Percentiles rank a stretch among this genome's conserved stretches.
phyloP scores from a whole-genome alignment of 2,329 filamentous ascomycete species.

The Coniella vitis region DNA sequence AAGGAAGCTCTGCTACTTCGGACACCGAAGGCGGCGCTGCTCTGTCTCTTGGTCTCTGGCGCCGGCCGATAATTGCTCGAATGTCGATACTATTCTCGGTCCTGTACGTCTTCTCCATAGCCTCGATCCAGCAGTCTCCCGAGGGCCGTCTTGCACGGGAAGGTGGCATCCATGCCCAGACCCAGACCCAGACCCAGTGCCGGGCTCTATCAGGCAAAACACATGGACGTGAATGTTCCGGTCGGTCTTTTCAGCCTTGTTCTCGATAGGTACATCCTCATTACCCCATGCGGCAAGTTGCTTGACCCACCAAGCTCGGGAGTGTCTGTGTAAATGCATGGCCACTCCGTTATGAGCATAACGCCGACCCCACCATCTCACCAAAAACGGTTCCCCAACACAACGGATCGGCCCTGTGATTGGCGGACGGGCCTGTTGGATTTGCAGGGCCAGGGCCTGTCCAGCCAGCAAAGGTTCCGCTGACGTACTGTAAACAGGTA shows the following conservation, averaged over 20 bases:
- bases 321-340: background rate
- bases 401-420: slow-evolving; percentile 7
- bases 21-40: slow-evolving; percentile 9
- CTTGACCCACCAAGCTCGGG: too few species aligned
- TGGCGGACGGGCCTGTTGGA: slow-evolving; percentile 6
- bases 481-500: background rate
- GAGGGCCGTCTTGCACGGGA: slow-evolving; percentile 1
- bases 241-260: background rate
- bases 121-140: background rate
- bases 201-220: background rate
- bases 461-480: too few species aligned
- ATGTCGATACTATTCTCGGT: too few species aligned
- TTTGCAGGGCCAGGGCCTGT: slow-evolving; percentile 4
- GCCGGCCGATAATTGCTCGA: too few species aligned
- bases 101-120: too few species aligned
- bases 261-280: slow-evolving; percentile 3
- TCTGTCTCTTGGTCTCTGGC: background rate
- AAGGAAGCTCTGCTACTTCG: slow-evolving; percentile 7
- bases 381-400: slow-evolving; percentile 16
- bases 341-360: too few species aligned
- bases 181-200: background rate
- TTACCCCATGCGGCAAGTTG: background rate
- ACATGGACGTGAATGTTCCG: slow-evolving; percentile 2
- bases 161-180: slow-evolving; percentile 2
- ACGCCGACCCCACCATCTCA: slow-evolving; percentile 16